phyloP scores from a whole-genome alignment of 305 asterid genomes.

The Stenogyne calaminthoides region DNA sequence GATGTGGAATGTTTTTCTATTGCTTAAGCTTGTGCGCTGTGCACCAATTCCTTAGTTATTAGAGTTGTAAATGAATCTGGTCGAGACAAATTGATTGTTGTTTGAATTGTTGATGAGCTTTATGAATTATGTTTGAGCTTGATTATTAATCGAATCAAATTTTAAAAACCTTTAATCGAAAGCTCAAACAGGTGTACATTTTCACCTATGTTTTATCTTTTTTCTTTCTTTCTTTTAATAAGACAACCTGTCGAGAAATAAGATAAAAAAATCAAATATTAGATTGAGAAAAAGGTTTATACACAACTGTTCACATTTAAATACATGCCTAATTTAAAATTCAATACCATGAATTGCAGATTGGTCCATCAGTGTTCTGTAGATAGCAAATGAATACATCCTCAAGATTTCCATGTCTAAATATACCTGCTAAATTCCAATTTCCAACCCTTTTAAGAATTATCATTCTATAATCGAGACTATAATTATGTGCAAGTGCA shows the following conservation, averaged over 20 bases:
- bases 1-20: background rate
- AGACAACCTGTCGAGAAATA: background rate
- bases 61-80: background rate
- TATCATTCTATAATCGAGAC: too few relatives aligned
- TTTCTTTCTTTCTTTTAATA: too few relatives aligned
- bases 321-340: background rate
- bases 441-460: background rate
- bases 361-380: background rate
- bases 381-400: too few relatives aligned
- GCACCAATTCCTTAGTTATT: background rate
- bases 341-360: background rate
- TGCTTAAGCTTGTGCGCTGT: background rate
- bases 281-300: background rate
- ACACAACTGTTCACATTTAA: background rate
- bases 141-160: background rate
- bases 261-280: background rate
- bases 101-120: background rate
- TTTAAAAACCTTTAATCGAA: background rate
- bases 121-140: background rate
- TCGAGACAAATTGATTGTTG: background rate
- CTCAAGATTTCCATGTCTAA: background rate
- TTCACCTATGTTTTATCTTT: background rate
- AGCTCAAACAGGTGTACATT: background rate
- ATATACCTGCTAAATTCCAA: background rate
- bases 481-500: background rate